These are phyloP conservation scores for Sclerotinia borealis DNA, from an alignment of 2,329 filamentous ascomycete species.

Conservation along the genomic window DNA sequence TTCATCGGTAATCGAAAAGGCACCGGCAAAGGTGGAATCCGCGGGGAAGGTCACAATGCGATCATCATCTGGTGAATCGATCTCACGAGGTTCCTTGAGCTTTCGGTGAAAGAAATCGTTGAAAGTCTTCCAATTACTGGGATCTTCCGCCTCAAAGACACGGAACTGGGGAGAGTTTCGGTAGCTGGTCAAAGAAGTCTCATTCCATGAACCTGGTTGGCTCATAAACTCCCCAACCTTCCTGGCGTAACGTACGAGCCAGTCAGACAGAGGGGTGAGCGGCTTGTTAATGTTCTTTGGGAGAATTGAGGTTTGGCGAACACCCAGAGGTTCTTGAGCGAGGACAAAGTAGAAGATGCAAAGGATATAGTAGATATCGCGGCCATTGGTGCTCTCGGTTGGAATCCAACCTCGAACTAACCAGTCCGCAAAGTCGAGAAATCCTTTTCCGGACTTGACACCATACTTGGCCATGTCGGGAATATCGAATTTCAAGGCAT, in stretches of 20 bases:
- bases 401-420: constrained; percentile 33
- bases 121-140: constrained; percentile 35
- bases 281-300: constrained; percentile 29
- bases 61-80: constrained; percentile 33
- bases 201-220: constrained; percentile 31
- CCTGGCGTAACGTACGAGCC: constrained; percentile 36
- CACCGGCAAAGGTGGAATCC: constrained; percentile 34
- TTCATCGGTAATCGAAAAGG: constrained; percentile 24
- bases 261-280: constrained; percentile 34
- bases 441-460: not conserved
- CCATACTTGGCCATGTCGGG: constrained; percentile 3
- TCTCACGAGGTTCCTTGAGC: constrained; percentile 34
- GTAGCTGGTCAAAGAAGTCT: constrained; percentile 32
- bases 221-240: constrained; percentile 35
- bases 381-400: constrained; percentile 32
- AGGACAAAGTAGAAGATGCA: constrained; percentile 39
- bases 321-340: constrained; percentile 31
- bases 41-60: constrained; percentile 38
- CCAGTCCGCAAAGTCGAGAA: constrained; percentile 9
- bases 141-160: constrained; percentile 31
- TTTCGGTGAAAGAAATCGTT: constrained; percentile 38
- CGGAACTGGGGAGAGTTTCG: constrained; percentile 30
- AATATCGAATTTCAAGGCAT: not conserved
- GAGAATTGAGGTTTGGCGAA: constrained; percentile 28
- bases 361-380: constrained; percentile 35